phyloP scores from a whole-genome alignment of 192 early-diverging fungal genomes.

The Gonapodya prolifera region DNA sequence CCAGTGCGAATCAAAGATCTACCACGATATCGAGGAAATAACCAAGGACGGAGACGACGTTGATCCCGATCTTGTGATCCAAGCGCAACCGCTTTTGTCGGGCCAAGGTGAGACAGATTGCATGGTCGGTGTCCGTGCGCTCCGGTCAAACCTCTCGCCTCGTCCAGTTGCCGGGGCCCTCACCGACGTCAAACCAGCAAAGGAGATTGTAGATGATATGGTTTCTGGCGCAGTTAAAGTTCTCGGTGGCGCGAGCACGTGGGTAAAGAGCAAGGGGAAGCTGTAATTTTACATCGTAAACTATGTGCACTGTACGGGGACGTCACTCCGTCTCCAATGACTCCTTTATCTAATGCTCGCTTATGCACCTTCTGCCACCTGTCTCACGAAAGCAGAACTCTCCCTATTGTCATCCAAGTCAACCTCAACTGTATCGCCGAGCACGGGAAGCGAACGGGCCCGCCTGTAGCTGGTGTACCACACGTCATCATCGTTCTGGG shows the following conservation, averaged over 20 bases:
- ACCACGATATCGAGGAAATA: background rate
- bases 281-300: background rate
- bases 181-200: slow-evolving; percentile 22
- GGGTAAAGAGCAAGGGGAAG: background rate
- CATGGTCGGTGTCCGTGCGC: background rate
- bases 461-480: too few species aligned
- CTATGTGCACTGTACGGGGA: too few species aligned
- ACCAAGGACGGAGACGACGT: slow-evolving; percentile 5
- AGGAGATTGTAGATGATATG: slow-evolving; percentile 35
- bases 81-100: slow-evolving; percentile 6
- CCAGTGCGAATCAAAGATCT: background rate
- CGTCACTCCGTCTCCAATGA: too few species aligned
- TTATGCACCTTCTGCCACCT: too few species aligned
- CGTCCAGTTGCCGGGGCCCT: slow-evolving; percentile 23
- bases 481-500: too few species aligned
- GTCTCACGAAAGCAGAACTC: too few species aligned
- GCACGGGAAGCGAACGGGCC: too few species aligned
- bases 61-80: slow-evolving; percentile 7
- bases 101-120: background rate
- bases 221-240: slow-evolving; percentile 17
- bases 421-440: too few species aligned
- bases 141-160: background rate
- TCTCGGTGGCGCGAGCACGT: background rate
- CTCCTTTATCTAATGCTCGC: too few species aligned
- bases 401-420: too few species aligned